These are phyloP conservation scores for Lentinula boryana DNA, from an alignment of 768 basidiomycete genomes.

Conservation along the genomic window DNA sequence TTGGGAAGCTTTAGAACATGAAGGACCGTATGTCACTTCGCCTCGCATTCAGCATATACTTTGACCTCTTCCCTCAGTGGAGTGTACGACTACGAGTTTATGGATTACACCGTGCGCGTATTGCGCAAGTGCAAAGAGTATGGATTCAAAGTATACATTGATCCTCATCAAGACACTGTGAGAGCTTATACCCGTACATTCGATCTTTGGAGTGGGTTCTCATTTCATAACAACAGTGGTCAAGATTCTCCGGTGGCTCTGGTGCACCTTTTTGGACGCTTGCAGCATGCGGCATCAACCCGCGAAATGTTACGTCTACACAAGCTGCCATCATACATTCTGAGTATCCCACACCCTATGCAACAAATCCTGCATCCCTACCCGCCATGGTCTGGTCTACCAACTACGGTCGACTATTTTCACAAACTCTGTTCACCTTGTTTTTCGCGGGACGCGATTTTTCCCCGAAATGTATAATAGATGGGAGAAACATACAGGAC, in stretches of 20 bases:
- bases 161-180: constrained; percentile 95
- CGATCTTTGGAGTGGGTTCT: constrained; percentile 1
- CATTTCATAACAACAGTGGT: constrained; percentile 58
- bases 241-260: constrained; percentile 90
- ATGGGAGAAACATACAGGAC: constrained; percentile 89
- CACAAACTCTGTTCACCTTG: constrained; percentile 88
- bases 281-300: constrained; percentile 84
- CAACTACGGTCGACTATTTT: constrained; percentile 85
- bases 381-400: constrained; percentile 98
- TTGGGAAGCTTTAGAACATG: constrained; percentile 94
- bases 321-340: constrained; percentile 82
- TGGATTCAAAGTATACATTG: constrained; percentile 89
- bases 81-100: constrained; percentile 84
- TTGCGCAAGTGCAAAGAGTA: constrained; percentile 89
- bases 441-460: constrained; percentile 90
- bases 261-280: constrained; percentile 96
- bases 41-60: constrained; percentile 7
- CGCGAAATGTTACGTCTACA: constrained; percentile 78
- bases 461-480: constrained; percentile 87
- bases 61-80: constrained; percentile 42
- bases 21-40: constrained; percentile 78
- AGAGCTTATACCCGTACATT: constrained; percentile 23
- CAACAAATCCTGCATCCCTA: constrained; percentile 63
- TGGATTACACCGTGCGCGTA: constrained; percentile 85
- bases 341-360: constrained; percentile 69